A percentile compares a stretch with the other conserved stretches of the same genome.
Conservation (phyloP, 345 rosid species). For the Sisymbrium altissimum region DNA sequence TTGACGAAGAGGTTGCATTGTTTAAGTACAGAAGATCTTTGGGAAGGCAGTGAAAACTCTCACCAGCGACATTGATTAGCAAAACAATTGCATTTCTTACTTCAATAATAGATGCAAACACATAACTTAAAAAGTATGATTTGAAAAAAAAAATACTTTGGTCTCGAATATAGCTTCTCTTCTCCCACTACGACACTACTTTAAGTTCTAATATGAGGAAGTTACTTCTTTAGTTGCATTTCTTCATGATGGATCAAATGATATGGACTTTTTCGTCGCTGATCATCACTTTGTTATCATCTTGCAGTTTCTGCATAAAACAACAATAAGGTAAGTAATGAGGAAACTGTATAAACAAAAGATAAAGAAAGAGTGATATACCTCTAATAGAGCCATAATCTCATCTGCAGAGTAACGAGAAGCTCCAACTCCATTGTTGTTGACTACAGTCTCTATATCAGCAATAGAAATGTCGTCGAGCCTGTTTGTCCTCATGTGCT, state of each 20-base stretch:
- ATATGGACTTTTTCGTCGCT: slow-evolving; percentile 71
- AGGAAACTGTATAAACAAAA: no score
- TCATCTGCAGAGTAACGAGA: slow-evolving; percentile 61
- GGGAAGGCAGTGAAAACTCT: neutral
- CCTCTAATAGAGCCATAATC: slow-evolving; percentile 73
- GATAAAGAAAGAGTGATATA: slow-evolving; percentile 22
- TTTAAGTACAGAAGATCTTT: neutral
- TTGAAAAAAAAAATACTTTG: neutral
- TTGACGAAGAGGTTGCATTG: neutral
- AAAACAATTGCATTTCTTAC: neutral
- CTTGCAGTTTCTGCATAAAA: slow-evolving; percentile 74
- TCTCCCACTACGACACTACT: neutral
- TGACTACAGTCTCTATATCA: slow-evolving; percentile 67
- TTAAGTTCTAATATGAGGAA: neutral
- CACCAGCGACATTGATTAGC: neutral
- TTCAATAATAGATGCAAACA: neutral
- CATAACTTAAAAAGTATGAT: neutral
- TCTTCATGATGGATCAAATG: slow-evolving; percentile 36
- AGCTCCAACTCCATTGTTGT: slow-evolving; percentile 45
- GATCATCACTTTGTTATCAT: slow-evolving; percentile 89
- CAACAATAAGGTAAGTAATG: neutral
- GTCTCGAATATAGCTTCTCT: neutral
- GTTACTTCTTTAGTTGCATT: neutral
- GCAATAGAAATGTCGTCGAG: slow-evolving; percentile 64
- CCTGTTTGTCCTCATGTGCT: slow-evolving; percentile 73